Evolutionary conservation across 1,139 yeast species (phyloP).

Genomic region (Taphrina deformans): DNA sequence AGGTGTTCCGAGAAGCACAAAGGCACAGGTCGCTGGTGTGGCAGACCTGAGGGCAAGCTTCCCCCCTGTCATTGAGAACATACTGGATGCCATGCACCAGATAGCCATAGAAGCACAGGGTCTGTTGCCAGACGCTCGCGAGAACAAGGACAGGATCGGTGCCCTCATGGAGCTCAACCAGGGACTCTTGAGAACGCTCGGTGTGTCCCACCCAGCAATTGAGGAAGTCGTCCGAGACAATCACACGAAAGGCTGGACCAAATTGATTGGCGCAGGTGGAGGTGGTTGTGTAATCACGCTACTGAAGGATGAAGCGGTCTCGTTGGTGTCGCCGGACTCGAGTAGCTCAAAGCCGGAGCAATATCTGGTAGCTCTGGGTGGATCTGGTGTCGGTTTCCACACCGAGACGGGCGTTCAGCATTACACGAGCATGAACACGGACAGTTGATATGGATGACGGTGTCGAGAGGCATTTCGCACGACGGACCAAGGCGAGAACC

Average conservation of each 20-base stretch:
- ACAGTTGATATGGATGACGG: neutral
- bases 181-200: constrained; percentile 78
- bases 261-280: constrained; percentile 98
- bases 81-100: constrained; percentile 55
- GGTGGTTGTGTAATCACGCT: constrained; percentile 98
- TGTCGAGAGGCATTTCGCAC: too few relatives aligned
- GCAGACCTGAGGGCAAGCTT: constrained; percentile 54
- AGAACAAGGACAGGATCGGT: constrained; percentile 46
- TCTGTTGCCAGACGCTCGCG: neutral
- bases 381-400: constrained; percentile 14
- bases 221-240: constrained; percentile 70
- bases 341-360: neutral
- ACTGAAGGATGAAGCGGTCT: constrained; percentile 52
- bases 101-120: constrained; percentile 60
- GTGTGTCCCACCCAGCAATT: constrained; percentile 88
- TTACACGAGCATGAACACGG: neutral
- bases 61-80: constrained; percentile 57
- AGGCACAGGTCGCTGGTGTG: constrained; percentile 77
- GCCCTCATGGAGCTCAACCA: constrained; percentile 82
- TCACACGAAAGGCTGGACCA: constrained; percentile 74
- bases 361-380: neutral
- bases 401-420: neutral
- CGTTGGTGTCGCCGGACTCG: neutral
- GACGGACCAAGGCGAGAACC: too few relatives aligned
- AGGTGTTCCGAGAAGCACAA: constrained; percentile 80